Conservation (phyloP, 148 eudicot species). For the Linanthus parryae region DNA sequence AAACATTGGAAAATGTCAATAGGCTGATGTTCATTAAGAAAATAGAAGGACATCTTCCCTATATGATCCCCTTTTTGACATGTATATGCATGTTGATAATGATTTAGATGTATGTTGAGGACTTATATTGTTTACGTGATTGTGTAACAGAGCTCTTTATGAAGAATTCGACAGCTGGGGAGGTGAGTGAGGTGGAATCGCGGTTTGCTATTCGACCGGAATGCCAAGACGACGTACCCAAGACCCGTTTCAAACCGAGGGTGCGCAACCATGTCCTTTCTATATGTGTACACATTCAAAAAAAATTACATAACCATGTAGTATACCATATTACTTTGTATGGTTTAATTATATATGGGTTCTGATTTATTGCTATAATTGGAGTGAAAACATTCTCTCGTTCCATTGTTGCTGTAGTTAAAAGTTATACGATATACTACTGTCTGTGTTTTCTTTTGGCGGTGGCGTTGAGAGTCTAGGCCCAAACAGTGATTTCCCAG, state of each 20-base stretch:
- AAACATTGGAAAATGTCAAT: too few species aligned
- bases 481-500: background rate
- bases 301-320: background rate
- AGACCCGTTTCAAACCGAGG: constrained; percentile 72
- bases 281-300: background rate
- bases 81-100: too few species aligned
- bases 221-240: constrained; percentile 65
- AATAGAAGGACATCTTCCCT: too few species aligned
- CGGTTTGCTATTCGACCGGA: constrained; percentile 69
- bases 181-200: constrained; percentile 50
- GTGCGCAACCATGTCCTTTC: constrained; percentile 30
- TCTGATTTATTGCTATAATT: too few species aligned
- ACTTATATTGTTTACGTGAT: constrained; percentile 1
- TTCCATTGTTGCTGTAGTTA: background rate
- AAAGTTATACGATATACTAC: too few species aligned
- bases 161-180: constrained; percentile 18
- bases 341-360: too few species aligned
- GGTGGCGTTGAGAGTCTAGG: constrained; percentile 2
- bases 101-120: too few species aligned
- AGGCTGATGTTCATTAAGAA: too few species aligned
- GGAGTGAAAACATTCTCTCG: constrained; percentile 5
- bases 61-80: too few species aligned
- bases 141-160: constrained; percentile 3
- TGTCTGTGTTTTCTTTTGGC: too few species aligned
- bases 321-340: background rate